A percentile compares a stretch with the other conserved stretches of the same genome.
Evolutionary conservation across 352 stramenopile species (phyloP).

Genomic region (Aphanomyces stellatus): DNA sequence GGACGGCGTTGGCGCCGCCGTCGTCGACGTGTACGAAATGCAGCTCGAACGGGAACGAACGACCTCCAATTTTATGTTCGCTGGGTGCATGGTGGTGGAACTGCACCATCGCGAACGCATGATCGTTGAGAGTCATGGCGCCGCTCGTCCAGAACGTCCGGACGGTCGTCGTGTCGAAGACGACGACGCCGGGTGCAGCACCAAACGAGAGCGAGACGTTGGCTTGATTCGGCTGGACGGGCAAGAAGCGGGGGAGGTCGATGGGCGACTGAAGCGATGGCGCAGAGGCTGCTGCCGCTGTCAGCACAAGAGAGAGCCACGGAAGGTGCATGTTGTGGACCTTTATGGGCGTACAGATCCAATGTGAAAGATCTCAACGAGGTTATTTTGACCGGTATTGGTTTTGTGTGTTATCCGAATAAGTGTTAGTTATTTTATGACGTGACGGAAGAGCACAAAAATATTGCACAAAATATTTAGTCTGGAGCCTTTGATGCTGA

Average conservation of each 20-base stretch:
- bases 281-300: too few species aligned
- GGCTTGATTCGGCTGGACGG: not conserved
- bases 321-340: too few species aligned
- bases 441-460: too few species aligned
- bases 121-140: constrained; percentile 9
- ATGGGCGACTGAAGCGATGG: constrained; percentile 13
- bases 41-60: constrained; percentile 26
- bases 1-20: constrained; percentile 35
- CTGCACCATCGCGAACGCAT: constrained; percentile 22
- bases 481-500: too few species aligned
- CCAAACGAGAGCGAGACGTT: not conserved
- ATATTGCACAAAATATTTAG: too few species aligned
- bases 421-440: too few species aligned
- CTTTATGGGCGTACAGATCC: too few species aligned
- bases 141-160: not conserved
- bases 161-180: not conserved
- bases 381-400: too few species aligned
- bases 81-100: constrained; percentile 38
- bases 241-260: not conserved
- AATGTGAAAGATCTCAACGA: too few species aligned
- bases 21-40: constrained; percentile 38
- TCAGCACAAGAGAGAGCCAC: too few species aligned
- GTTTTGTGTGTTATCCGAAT: too few species aligned
- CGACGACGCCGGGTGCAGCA: not conserved
- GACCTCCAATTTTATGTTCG: constrained; percentile 32